Evolutionary conservation across 768 basidiomycete species (phyloP), one percentile per base, ranked within the genome.

Genomic region (Chalciporus pseudorubinellus): DNA sequence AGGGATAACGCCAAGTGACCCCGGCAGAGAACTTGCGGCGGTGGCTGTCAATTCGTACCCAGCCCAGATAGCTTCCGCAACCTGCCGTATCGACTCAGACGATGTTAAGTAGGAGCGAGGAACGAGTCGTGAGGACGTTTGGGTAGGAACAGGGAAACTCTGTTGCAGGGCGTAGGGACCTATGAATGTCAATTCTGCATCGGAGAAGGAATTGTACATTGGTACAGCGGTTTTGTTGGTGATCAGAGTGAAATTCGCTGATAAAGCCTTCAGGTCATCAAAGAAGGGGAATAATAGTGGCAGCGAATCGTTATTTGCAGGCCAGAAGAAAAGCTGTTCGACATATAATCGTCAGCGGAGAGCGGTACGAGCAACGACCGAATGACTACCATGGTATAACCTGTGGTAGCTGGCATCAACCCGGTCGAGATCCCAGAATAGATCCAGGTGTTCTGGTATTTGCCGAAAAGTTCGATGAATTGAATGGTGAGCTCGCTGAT

Each of bases 41-140:
- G 21, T 21, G 21, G 33, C 8, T 8, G 51, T 41, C 28, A 62
- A 53, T 22, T 51, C 21, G 5, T 53, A 26, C 13, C 60, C 60
- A 26, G 48, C 6, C 61, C 57, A 59, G 38, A 62, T 56, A 1
- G 57, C 60, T 52, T 59, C 46, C 1, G 60, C 60, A n/a, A 62
- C 43, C 4, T 2, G 12, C 6, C 38, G 46, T 16, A 49, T 21
- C 10, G 53, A 59, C 1, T 21, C 28, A 6, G 50, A 16, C 2
- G 48, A 43, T 20, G 49, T 40, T 4, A 63, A 22, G 46, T 39
- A 39, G 12, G 60, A 48, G n/a, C 33, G 45, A 16, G 61, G 58
- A 3, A 62, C 43, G 33, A 62, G 51, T 13, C 61, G 61, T 9
- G 61, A 54, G 0, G 54, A 39, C 7, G 52, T 29, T 18, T 52